A percentile compares a stretch with the other conserved stretches of the same genome.
Conservation (phyloP, 345 rosid species). For the Populus simonii region DNA sequence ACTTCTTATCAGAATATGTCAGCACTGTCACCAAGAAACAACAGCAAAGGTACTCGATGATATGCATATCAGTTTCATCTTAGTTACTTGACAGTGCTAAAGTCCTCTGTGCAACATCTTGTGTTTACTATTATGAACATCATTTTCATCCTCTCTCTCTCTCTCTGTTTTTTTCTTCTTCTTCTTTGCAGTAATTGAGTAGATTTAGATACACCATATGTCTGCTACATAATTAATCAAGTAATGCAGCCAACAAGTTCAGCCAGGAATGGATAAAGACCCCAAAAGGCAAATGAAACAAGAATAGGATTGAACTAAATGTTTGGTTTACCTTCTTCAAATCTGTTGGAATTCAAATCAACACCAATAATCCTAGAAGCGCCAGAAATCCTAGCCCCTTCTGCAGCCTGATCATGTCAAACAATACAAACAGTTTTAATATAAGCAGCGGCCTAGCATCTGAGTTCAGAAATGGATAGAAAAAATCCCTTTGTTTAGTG, state of each 20-base stretch:
- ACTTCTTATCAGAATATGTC: neutral
- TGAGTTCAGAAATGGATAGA: neutral
- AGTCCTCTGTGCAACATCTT: neutral
- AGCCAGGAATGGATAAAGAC: neutral
- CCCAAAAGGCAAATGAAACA: neutral
- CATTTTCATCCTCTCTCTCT: too few species aligned
- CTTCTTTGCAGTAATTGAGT: too few species aligned
- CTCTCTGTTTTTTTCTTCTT: too few species aligned
- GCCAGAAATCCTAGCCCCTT: slow-evolving; percentile 34
- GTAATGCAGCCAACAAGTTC: neutral
- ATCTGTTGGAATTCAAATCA: slow-evolving; percentile 33
- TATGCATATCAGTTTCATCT: neutral
- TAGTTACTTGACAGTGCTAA: neutral
- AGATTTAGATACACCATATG: too few species aligned
- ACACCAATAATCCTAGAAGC: slow-evolving; percentile 47
- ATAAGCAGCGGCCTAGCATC: neutral
- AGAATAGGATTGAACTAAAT: neutral
- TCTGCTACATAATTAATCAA: neutral
- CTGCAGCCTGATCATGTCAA: slow-evolving; percentile 26
- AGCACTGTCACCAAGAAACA: neutral
- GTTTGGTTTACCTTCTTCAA: slow-evolving; percentile 10
- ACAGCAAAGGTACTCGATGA: neutral
- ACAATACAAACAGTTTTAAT: neutral
- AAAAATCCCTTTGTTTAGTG: neutral
- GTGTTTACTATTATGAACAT: too few species aligned